phyloP scores from a whole-genome alignment of 106 monocot species.

The Posidonia australis region DNA sequence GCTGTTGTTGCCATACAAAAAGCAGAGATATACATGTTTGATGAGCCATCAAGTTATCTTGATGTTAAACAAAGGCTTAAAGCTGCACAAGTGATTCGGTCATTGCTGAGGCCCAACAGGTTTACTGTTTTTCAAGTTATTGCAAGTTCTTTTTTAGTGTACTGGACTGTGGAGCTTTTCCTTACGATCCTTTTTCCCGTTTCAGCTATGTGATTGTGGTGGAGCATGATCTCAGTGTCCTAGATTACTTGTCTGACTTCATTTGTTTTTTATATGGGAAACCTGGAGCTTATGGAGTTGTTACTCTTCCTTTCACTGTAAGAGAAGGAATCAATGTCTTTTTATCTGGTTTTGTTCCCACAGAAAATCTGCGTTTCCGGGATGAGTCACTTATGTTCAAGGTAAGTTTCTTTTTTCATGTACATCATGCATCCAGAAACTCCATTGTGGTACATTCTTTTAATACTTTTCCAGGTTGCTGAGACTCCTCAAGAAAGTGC shows the following conservation, averaged over 20 bases:
- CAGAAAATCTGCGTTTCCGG: conserved; percentile 90
- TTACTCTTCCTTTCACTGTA: conserved; percentile 92
- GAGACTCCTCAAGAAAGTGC: conserved; percentile 95
- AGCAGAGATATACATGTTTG: conserved; percentile 99
- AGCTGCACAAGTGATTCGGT: conserved; percentile 93
- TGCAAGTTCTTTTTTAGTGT: neutral
- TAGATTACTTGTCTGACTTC: conserved; percentile 96
- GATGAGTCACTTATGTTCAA: conserved; percentile 92
- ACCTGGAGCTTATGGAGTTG: conserved; percentile 98
- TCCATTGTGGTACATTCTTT: neutral
- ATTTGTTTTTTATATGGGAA: conserved; percentile 98
- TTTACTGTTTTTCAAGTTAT: conserved; percentile 5
- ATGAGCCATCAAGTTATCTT: conserved; percentile 96
- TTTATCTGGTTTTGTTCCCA: conserved; percentile 88
- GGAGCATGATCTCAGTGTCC: conserved; percentile 98
- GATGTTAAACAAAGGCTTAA: conserved; percentile 96
- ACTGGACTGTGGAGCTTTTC: neutral
- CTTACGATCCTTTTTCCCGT: neutral
- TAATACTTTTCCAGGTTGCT: conserved; percentile 54
- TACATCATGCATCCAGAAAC: neutral
- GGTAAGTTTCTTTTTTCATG: conserved; percentile 19
- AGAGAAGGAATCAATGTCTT: conserved; percentile 99
- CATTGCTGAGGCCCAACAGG: conserved; percentile 86
- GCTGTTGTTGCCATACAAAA: conserved; percentile 87
- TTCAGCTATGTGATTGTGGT: conserved; percentile 97